Percentiles rank a stretch among this genome's conserved stretches.
Conservation (phyloP, 495 filamentous ascomycete genomes). For the Aspergillus heteromorphus region DNA sequence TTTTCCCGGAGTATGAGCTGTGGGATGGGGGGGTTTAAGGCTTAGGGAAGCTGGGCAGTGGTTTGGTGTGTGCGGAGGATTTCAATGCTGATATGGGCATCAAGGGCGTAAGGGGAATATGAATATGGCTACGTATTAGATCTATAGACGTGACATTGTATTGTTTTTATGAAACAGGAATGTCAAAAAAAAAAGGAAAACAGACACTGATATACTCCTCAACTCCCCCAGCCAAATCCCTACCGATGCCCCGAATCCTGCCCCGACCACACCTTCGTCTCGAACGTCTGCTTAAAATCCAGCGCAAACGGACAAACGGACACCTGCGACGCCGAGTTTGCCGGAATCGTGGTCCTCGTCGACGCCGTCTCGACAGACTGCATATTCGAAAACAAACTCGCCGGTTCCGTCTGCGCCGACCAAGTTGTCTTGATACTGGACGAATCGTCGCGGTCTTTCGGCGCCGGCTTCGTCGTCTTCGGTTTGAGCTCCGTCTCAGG, state of each 20-base stretch:
- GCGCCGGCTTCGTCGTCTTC: neutral
- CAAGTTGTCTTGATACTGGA: neutral
- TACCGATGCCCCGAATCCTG: neutral
- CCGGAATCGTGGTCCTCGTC: neutral
- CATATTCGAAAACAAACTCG: neutral
- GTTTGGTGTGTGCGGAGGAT: no score
- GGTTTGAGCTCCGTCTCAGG: neutral
- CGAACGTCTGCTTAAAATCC: neutral
- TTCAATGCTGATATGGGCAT: no score
- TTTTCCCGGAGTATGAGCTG: constrained; percentile 53
- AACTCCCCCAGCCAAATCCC: no score
- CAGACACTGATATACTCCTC: no score
- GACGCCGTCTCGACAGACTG: neutral
- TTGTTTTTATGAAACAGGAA: no score
- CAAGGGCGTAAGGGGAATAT: no score
- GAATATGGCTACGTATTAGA: no score
- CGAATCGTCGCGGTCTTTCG: neutral
- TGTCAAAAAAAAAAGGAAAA: no score
- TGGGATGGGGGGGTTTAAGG: constrained; percentile 12
- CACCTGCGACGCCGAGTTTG: neutral
- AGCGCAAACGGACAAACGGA: neutral
- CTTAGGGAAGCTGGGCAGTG: no score
- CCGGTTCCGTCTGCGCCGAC: neutral
- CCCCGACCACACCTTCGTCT: constrained; percentile 1
- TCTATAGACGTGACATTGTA: no score